Conservation (phyloP, 73 alveolate species). For the Tetrahymena thermophila region DNA sequence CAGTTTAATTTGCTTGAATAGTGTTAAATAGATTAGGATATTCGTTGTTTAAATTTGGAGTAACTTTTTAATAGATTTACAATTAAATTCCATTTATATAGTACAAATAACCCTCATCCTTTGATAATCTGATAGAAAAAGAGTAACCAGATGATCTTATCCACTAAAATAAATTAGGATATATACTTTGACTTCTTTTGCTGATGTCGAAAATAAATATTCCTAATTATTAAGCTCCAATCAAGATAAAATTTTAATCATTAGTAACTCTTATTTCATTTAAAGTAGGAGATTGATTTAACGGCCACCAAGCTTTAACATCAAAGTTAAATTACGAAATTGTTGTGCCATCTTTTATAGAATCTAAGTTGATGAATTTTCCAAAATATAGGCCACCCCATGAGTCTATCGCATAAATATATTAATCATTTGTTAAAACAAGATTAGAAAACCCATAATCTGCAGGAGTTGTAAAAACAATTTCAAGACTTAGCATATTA, state of each 20-base stretch:
- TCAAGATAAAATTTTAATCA: background rate
- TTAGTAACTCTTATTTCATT: background rate
- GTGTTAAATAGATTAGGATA: background rate
- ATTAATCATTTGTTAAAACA: background rate
- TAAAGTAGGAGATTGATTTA: background rate
- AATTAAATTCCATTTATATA: background rate
- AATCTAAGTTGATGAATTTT: background rate
- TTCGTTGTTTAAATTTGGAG: background rate
- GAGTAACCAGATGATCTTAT: background rate
- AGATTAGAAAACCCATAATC: background rate
- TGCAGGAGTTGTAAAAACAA: background rate
- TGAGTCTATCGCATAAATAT: background rate
- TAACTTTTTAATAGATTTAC: background rate
- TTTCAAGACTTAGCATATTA: background rate
- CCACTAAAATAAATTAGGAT: background rate
- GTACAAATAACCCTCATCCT: background rate
- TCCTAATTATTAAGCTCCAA: background rate
- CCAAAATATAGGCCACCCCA: background rate
- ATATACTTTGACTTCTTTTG: background rate
- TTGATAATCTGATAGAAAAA: background rate
- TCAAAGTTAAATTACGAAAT: background rate
- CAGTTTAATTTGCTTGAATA: background rate
- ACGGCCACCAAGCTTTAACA: background rate
- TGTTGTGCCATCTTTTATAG: background rate
- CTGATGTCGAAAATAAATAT: background rate